Percentiles rank a stretch among this genome's conserved stretches.
These are phyloP conservation scores for Trichoderma sp. DNA, from an alignment of 2,329 filamentous ascomycete species.

Conservation along the genomic window DNA sequence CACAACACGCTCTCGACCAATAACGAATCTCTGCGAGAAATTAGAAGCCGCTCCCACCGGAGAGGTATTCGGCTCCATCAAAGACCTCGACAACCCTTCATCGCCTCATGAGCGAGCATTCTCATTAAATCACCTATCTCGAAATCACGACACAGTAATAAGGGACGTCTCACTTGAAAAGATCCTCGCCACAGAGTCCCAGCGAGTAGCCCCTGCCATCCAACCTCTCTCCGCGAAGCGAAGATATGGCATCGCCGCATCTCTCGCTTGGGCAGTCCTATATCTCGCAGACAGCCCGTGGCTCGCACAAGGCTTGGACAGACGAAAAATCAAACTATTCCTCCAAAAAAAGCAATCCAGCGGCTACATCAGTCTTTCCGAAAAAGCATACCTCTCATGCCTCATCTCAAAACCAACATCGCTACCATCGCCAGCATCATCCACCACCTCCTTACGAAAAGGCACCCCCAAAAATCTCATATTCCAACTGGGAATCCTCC, in stretches of 20 bases:
- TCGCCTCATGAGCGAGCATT: background rate
- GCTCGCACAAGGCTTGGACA: background rate
- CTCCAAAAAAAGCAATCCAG: constrained; percentile 4
- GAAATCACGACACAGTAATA: background rate
- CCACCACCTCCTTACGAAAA: background rate
- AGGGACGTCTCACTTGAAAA: constrained; percentile 17
- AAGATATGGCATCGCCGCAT: constrained; percentile 17
- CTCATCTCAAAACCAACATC: background rate
- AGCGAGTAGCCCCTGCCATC: constrained; percentile 15
- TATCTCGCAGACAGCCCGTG: constrained; percentile 17
- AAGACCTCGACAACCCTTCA: background rate
- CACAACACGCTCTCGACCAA: background rate
- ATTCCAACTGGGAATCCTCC: constrained; percentile 19
- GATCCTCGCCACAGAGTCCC: background rate
- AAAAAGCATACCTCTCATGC: constrained; percentile 15
- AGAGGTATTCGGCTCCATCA: constrained; percentile 10
- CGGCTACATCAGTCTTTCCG: constrained; percentile 19
- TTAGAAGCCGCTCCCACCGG: background rate
- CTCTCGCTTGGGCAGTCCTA: constrained; percentile 8
- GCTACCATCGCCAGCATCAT: background rate
- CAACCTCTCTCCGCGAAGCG: constrained; percentile 21
- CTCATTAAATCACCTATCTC: constrained; percentile 1
- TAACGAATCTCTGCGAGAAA: background rate
- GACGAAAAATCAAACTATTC: background rate
- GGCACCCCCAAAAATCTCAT: constrained; percentile 9